phyloP scores from a whole-genome alignment of 352 stramenopile species.

The Elongisporangium prolatum region DNA sequence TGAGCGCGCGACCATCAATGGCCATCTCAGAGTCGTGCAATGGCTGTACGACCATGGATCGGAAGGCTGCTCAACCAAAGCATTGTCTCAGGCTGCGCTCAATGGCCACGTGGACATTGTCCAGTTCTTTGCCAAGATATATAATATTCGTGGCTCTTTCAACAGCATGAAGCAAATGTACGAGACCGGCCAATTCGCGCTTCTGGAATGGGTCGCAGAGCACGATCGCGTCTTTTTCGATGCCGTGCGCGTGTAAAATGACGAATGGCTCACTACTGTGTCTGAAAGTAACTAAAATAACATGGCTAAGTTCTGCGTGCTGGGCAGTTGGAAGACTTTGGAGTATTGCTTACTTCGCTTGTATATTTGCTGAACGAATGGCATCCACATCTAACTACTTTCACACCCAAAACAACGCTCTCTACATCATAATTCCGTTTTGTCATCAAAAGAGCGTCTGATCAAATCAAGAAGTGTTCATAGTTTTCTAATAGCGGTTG shows the following conservation, averaged over 20 bases:
- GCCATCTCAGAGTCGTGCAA: slow-evolving; percentile 20
- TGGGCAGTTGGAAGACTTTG: no score
- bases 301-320: no score
- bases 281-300: no score
- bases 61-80: slow-evolving; percentile 25
- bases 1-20: slow-evolving; percentile 22
- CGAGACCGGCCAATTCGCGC: neutral
- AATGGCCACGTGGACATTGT: neutral
- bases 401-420: no score
- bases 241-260: neutral
- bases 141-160: neutral
- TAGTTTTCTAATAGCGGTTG: no score
- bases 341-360: no score
- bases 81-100: slow-evolving; percentile 9
- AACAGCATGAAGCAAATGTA: neutral
- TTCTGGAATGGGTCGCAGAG: neutral
- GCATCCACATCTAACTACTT: no score
- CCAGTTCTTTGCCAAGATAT: neutral
- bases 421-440: no score
- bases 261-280: neutral
- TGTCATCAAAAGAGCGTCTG: no score
- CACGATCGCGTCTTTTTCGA: neutral
- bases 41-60: slow-evolving; percentile 23
- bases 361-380: no score
- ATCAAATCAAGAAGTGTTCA: no score